Evolutionary conservation across 129 eudicot genomes (phyloP).

Genomic region (Escallonia rubra): DNA sequence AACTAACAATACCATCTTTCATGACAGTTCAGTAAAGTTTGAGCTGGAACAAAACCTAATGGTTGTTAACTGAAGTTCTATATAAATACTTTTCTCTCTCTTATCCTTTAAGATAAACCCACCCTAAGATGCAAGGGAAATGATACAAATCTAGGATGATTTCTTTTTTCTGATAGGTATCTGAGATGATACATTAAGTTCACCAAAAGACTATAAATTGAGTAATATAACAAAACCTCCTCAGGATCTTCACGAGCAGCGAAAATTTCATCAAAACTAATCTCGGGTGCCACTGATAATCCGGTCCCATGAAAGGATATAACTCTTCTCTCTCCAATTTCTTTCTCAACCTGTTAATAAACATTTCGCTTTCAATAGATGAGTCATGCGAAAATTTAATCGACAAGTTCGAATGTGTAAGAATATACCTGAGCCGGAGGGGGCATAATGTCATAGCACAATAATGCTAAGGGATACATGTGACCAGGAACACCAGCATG

Average conservation of each 20-base stretch:
- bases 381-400: background rate
- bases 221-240: slow-evolving; percentile 48
- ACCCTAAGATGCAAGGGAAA: no score
- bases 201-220: no score
- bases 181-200: no score
- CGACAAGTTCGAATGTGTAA: slow-evolving; percentile 10
- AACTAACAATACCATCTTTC: no score
- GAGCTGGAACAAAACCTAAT: no score
- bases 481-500: slow-evolving; percentile 92
- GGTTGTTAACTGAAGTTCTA: no score
- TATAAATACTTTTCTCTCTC: no score
- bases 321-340: slow-evolving; percentile 86
- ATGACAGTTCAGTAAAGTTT: no score
- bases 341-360: slow-evolving; percentile 79
- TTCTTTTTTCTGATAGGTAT: no score
- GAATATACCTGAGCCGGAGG: slow-evolving; percentile 80
- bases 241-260: slow-evolving; percentile 50
- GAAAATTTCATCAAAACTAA: slow-evolving; percentile 46
- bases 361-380: background rate
- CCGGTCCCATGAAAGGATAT: slow-evolving; percentile 85
- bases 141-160: no score
- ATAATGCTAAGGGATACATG: slow-evolving; percentile 74
- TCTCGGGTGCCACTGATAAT: slow-evolving; percentile 61
- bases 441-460: slow-evolving; percentile 96
- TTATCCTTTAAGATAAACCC: no score